Conservation (phyloP, 108 stramenopile genomes). For the Chaetoceros muelleri region DNA sequence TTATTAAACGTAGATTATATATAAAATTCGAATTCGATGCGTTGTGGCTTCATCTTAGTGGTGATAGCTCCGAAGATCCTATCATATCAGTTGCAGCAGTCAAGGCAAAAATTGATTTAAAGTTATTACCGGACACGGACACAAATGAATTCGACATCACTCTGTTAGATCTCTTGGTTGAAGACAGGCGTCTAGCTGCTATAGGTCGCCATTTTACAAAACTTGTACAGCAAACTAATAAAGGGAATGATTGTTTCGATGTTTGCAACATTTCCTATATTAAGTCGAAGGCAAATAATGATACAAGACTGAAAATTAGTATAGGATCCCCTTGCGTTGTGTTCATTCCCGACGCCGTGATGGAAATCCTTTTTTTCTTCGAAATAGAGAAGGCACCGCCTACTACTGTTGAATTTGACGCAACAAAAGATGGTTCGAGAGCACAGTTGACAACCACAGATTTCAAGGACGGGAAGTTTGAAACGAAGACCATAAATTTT, state of each 20-base stretch:
- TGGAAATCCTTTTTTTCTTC: constrained; percentile 56
- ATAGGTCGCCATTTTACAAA: constrained; percentile 34
- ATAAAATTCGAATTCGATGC: constrained; percentile 38
- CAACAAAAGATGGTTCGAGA: neutral
- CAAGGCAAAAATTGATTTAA: constrained; percentile 27
- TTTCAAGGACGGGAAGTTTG: neutral
- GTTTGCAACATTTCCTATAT: constrained; percentile 52
- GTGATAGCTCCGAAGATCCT: constrained; percentile 27
- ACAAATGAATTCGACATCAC: constrained; percentile 26
- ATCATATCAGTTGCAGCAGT: constrained; percentile 50
- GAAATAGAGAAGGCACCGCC: constrained; percentile 13
- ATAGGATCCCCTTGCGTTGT: constrained; percentile 72
- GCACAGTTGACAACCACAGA: neutral
- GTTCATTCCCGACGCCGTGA: constrained; percentile 59
- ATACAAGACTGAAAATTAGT: constrained; percentile 28
- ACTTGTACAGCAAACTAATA: constrained; percentile 36
- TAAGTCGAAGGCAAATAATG: constrained; percentile 18
- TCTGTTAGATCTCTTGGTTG: constrained; percentile 58
- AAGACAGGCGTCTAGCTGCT: constrained; percentile 38
- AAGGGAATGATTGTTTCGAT: constrained; percentile 10
- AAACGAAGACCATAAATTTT: neutral
- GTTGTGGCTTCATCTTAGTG: constrained; percentile 44
- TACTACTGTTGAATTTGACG: neutral
- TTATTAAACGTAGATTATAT: constrained; percentile 35
- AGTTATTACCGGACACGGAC: constrained; percentile 38